phyloP scores from a whole-genome alignment of 2,329 filamentous ascomycete species.

The Albophoma yamanashiensis region DNA sequence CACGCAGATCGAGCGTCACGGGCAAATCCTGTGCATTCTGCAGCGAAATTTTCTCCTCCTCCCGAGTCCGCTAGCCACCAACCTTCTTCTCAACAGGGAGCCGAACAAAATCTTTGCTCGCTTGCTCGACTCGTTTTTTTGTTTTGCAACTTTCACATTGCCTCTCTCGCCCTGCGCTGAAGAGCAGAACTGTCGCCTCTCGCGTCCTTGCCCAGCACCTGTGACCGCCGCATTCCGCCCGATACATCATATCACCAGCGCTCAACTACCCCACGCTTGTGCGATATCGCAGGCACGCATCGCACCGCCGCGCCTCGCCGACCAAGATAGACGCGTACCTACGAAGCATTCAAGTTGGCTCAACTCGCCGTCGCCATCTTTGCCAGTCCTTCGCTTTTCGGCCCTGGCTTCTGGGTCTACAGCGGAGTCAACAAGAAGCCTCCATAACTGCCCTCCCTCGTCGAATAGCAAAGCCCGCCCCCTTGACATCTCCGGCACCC shows the following conservation, averaged over 20 bases:
- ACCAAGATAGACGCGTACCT: constrained; percentile 6
- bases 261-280: neutral
- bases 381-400: constrained; percentile 77
- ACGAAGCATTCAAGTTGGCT: constrained; percentile 82
- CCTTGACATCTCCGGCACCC: neutral
- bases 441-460: constrained; percentile 59
- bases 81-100: neutral
- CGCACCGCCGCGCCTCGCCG: neutral
- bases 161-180: neutral
- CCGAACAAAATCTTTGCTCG: neutral
- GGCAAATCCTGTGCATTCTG: neutral
- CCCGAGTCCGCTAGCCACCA: neutral
- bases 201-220: neutral
- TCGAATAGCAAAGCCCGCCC: neutral
- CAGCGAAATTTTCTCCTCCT: neutral
- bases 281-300: neutral
- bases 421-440: constrained; percentile 95
- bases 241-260: neutral
- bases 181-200: neutral
- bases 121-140: neutral
- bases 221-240: neutral
- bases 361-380: constrained; percentile 61
- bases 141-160: neutral
- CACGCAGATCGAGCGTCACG: neutral
- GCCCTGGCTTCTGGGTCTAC: constrained; percentile 89